These are phyloP conservation scores for Xylaria sp. DNA, from an alignment of 2,329 filamentous ascomycete genomes.

Conservation along the genomic window DNA sequence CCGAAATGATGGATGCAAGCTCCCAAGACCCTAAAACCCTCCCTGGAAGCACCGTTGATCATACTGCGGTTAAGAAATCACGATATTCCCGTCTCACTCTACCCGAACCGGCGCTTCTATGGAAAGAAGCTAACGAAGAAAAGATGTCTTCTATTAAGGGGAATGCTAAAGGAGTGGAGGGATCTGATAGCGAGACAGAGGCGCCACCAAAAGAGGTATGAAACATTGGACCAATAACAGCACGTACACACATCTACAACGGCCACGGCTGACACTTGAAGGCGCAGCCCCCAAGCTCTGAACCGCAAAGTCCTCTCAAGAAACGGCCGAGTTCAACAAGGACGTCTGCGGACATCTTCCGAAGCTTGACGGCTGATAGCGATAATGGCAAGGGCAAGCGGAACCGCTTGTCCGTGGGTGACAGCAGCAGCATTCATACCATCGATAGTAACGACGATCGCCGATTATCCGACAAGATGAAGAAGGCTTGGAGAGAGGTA, in stretches of 20 bases:
- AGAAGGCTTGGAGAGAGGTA: constrained; percentile 30
- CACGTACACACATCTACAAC: background rate
- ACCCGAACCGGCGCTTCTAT: background rate
- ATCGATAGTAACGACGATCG: constrained; percentile 20
- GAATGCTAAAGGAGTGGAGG: constrained; percentile 6
- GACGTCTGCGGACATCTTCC: constrained; percentile 22
- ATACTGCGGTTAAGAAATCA: background rate
- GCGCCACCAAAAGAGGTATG: constrained; percentile 25
- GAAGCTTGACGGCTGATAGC: background rate
- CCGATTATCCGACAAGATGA: constrained; percentile 34
- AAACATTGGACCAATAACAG: constrained; percentile 3
- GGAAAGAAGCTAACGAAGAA: background rate
- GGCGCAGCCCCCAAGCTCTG: constrained; percentile 18
- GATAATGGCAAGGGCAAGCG: constrained; percentile 17
- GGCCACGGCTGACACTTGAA: constrained; percentile 11
- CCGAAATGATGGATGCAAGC: constrained; percentile 17
- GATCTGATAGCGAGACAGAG: background rate
- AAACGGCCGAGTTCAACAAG: constrained; percentile 15
- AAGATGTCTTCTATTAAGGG: background rate
- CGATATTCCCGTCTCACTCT: background rate
- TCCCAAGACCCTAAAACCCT: constrained; percentile 4
- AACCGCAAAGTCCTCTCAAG: constrained; percentile 13
- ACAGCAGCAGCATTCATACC: constrained; percentile 18
- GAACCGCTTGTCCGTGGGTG: constrained; percentile 2
- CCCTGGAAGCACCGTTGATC: background rate